phyloP scores from a whole-genome alignment of 805 yeast genomes.

The Wickerhamomyces rabaulensis region DNA sequence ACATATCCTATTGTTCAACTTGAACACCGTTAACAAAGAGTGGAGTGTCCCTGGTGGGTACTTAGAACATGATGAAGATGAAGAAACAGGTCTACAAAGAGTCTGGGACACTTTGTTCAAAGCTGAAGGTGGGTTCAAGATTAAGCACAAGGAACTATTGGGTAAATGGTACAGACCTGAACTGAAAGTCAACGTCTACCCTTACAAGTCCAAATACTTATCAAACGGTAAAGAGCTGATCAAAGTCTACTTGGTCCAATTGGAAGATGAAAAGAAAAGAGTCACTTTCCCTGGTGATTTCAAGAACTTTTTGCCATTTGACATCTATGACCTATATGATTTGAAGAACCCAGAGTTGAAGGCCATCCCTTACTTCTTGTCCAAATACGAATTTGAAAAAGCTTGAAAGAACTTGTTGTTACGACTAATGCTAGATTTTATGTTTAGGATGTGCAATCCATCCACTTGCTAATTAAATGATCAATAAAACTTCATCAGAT shows the following conservation, averaged over 20 bases:
- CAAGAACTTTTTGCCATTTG: slow-evolving; percentile 5
- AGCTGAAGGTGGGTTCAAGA: neutral
- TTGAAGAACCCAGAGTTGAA: slow-evolving; percentile 12
- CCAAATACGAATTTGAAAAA: slow-evolving; percentile 15
- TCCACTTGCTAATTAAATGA: too few species aligned
- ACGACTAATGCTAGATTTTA: neutral
- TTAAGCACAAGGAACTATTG: slow-evolving; percentile 3
- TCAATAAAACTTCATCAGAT: too few species aligned
- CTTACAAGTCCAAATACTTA: slow-evolving; percentile 10
- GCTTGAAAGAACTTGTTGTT: neutral
- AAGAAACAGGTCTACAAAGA: slow-evolving; percentile 7
- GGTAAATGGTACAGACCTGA: slow-evolving; percentile 17
- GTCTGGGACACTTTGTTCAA: slow-evolving; percentile 11
- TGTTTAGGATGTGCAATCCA: too few species aligned
- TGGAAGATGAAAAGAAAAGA: slow-evolving; percentile 3
- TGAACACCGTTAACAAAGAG: neutral
- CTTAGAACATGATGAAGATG: slow-evolving; percentile 11
- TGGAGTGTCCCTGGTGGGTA: slow-evolving; percentile 11
- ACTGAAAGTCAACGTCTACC: slow-evolving; percentile 8
- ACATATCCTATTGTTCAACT: slow-evolving; percentile 7
- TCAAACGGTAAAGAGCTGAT: slow-evolving; percentile 10
- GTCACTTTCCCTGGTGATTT: slow-evolving; percentile 5
- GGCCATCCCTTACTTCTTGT: slow-evolving; percentile 31
- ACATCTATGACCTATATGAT: slow-evolving; percentile 12
- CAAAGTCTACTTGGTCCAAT: slow-evolving; percentile 8